These are phyloP conservation scores for Backusella liffmaniae DNA, from an alignment of 192 early-diverging fungal genomes.

Conservation along the genomic window DNA sequence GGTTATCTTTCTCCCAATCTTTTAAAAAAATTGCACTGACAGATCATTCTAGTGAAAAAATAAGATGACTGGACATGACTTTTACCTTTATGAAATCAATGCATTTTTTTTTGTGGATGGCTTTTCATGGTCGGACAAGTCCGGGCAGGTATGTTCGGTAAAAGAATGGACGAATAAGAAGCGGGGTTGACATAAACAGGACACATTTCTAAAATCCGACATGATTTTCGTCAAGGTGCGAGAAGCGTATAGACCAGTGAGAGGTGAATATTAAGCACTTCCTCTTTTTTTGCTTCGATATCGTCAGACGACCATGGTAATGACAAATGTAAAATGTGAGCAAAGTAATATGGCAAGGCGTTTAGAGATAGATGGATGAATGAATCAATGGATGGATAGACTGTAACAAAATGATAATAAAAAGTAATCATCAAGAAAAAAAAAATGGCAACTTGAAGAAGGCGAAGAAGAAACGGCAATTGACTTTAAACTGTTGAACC, in stretches of 20 bases:
- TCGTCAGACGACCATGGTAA: conserved; percentile 10
- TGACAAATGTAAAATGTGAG: not conserved
- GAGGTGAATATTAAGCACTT: not conserved
- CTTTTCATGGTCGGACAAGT: not conserved
- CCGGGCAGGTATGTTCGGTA: not conserved
- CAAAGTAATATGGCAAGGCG: not conserved
- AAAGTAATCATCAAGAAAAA: not conserved
- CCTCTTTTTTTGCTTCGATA: conserved; percentile 7
- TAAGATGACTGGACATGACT: no score
- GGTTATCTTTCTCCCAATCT: no score
- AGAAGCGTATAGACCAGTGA: not conserved
- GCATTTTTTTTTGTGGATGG: not conserved
- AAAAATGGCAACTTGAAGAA: not conserved
- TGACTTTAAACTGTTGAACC: not conserved
- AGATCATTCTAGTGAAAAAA: no score
- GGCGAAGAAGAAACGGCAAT: not conserved
- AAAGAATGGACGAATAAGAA: not conserved
- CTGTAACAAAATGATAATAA: not conserved
- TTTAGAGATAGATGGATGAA: not conserved
- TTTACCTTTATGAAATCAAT: not conserved
- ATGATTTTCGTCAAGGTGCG: not conserved
- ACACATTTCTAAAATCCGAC: not conserved
- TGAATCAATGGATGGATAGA: not conserved
- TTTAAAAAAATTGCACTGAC: no score
- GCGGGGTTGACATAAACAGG: not conserved